Percentiles rank a stretch among this genome's conserved stretches.
phyloP scores from a whole-genome alignment of 805 yeast species.

The Cyberlindnera suaveolens region DNA sequence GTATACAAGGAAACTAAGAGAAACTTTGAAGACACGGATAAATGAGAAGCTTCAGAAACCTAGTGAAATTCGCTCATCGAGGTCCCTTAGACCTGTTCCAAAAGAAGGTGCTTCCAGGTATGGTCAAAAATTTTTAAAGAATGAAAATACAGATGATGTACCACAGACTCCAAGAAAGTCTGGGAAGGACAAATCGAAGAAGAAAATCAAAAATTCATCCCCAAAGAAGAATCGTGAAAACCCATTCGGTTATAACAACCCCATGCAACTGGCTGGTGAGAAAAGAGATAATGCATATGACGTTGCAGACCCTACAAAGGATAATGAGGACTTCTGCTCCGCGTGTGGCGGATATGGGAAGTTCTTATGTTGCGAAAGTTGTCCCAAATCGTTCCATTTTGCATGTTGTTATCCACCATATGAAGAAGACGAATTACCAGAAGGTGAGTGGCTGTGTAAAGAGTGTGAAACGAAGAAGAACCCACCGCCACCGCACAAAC shows the following conservation, averaged over 20 bases:
- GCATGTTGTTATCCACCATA: constrained; percentile 88
- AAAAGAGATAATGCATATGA: constrained; percentile 26
- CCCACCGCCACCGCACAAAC: constrained; percentile 28
- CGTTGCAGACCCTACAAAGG: constrained; percentile 28
- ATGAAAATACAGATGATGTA: constrained; percentile 4
- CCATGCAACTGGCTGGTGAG: constrained; percentile 25
- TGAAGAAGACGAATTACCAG: constrained; percentile 69
- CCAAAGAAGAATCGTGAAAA: constrained; percentile 31
- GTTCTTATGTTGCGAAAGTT: constrained; percentile 88
- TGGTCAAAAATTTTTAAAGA: constrained; percentile 7
- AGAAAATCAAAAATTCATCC: constrained; percentile 24
- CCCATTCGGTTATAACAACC: constrained; percentile 38
- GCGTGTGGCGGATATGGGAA: constrained; percentile 87
- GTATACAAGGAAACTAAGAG: constrained; percentile 11
- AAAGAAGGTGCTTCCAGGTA: constrained; percentile 8
- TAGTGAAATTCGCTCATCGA: constrained; percentile 15
- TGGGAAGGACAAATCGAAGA: constrained; percentile 11
- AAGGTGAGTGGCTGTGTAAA: constrained; percentile 84
- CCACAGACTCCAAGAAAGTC: constrained; percentile 11
- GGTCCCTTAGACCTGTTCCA: constrained; percentile 1
- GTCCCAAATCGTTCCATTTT: constrained; percentile 90
- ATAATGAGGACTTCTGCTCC: constrained; percentile 86
- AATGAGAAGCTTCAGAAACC: constrained; percentile 17
- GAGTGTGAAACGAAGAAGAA: constrained; percentile 52
- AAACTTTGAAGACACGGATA: constrained; percentile 9